These are phyloP conservation scores for Ophiocordyceps robertsii DNA, from an alignment of 2,329 filamentous ascomycete genomes.

Conservation along the genomic window DNA sequence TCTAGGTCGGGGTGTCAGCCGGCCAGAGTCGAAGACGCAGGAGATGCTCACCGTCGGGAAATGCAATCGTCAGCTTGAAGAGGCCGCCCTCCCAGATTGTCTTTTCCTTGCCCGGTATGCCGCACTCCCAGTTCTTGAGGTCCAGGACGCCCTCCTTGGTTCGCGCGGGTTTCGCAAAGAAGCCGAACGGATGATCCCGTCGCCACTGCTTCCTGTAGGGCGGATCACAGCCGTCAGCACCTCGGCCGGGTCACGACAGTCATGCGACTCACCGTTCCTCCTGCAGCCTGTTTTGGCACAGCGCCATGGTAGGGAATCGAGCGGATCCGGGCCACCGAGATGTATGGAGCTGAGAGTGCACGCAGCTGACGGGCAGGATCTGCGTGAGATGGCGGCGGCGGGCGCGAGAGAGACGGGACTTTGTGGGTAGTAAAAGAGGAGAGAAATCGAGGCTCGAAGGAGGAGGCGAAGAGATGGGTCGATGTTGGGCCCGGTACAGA, in stretches of 20 bases:
- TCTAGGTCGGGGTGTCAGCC: slow-evolving; percentile 37
- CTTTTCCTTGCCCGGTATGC: slow-evolving; percentile 89
- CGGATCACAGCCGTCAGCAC: slow-evolving; percentile 8
- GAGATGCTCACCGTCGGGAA: slow-evolving; percentile 67
- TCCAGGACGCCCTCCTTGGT: slow-evolving; percentile 72
- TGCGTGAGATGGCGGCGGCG: too few species aligned
- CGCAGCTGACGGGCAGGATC: too few species aligned
- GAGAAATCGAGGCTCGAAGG: too few species aligned
- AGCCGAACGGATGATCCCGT: slow-evolving; percentile 92
- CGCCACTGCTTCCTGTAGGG: slow-evolving; percentile 80
- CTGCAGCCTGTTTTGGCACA: slow-evolving; percentile 76
- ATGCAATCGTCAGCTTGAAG: slow-evolving; percentile 86
- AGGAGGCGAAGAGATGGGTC: too few species aligned
- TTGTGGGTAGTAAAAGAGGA: too few species aligned
- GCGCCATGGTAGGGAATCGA: slow-evolving; percentile 47
- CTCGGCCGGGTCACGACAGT: neutral
- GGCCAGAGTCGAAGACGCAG: neutral
- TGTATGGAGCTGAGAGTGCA: too few species aligned
- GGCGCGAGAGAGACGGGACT: too few species aligned
- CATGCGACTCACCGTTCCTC: slow-evolving; percentile 62
- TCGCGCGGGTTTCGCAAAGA: slow-evolving; percentile 81
- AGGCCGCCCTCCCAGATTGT: slow-evolving; percentile 97
- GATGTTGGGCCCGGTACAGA: too few species aligned
- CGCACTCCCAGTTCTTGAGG: slow-evolving; percentile 92
- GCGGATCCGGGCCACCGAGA: neutral